A percentile compares a stretch with the other conserved stretches of the same genome.
Conservation (phyloP, 192 early-diverging fungal species). For the Haplosporangium gracile region DNA sequence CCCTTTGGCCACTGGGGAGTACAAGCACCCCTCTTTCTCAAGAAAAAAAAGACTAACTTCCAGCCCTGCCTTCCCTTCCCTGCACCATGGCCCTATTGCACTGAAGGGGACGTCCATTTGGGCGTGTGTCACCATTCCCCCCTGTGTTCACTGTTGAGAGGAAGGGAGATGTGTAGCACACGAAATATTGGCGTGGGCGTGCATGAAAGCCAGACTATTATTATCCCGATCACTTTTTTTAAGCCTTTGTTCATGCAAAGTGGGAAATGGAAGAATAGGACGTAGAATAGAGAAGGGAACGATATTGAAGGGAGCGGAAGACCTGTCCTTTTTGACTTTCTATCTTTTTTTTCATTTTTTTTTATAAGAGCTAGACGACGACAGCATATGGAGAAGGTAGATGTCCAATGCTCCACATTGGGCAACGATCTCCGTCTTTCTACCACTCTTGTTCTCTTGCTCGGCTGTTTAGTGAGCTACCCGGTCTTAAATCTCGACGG, state of each 20-base stretch:
- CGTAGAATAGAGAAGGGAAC: neutral
- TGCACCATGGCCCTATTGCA: too few species aligned
- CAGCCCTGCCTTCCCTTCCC: neutral
- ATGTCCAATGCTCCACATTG: too few species aligned
- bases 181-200: constrained; percentile 2
- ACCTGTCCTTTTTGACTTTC: neutral
- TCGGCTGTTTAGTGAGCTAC: too few species aligned
- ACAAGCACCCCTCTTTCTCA: too few species aligned
- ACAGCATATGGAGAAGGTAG: neutral
- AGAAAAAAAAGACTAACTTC: neutral
- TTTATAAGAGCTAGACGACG: neutral
- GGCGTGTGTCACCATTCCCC: neutral
- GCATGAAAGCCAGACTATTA: neutral
- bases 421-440: too few species aligned
- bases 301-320: neutral
- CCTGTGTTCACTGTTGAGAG: neutral
- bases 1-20: neutral
- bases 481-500: too few species aligned
- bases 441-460: too few species aligned
- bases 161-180: neutral
- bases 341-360: neutral
- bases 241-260: neutral
- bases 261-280: neutral
- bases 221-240: constrained; percentile 1
- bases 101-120: neutral